These are phyloP conservation scores for Angomonas deanei DNA, from an alignment of 208 protist genomes.

Conservation along the genomic window DNA sequence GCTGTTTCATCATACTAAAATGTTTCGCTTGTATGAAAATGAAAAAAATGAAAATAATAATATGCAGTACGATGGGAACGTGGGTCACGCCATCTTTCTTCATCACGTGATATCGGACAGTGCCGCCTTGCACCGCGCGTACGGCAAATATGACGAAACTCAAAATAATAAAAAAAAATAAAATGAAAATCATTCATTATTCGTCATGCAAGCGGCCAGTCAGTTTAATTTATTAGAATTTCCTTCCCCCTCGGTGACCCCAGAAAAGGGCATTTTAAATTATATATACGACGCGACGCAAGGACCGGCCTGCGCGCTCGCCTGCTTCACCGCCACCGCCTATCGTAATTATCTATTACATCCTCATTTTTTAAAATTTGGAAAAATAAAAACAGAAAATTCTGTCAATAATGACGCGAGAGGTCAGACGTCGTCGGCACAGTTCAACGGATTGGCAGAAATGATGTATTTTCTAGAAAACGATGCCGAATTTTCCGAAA, in stretches of 20 bases:
- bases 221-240: conserved; percentile 64
- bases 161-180: conserved; percentile 1
- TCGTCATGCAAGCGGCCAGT: conserved; percentile 29
- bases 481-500: not conserved
- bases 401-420: not conserved
- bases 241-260: not conserved
- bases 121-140: not conserved
- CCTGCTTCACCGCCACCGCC: conserved; percentile 24
- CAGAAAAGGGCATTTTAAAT: conserved; percentile 26
- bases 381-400: not conserved
- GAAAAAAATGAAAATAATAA: conserved; percentile 7
- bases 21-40: too few relatives aligned
- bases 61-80: not conserved
- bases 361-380: conserved; percentile 1
- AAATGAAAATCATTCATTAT: not conserved
- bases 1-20: too few relatives aligned
- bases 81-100: not conserved
- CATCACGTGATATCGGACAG: not conserved
- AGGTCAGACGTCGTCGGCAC: not conserved
- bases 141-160: too few relatives aligned
- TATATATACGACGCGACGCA: conserved; percentile 39
- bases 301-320: conserved; percentile 37
- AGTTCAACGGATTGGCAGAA: not conserved
- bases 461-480: not conserved
- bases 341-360: conserved; percentile 45